Conservation (phyloP, 345 rosid species). For the Alliaria petiolata region DNA sequence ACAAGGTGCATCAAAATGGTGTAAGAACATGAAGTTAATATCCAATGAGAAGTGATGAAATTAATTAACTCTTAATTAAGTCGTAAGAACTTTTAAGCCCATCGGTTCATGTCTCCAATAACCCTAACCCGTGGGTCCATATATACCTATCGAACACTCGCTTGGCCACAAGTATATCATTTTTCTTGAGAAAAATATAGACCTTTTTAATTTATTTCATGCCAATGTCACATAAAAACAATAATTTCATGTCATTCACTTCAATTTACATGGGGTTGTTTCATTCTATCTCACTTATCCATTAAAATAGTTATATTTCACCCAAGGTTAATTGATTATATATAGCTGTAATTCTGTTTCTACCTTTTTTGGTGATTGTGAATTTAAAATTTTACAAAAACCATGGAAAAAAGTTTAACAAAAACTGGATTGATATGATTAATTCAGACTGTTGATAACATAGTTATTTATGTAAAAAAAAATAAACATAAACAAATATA, state of each 20-base stretch:
- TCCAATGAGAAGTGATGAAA: constrained; percentile 25
- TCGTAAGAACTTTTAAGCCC: constrained; percentile 36
- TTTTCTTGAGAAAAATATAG: not conserved
- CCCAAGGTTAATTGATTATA: not conserved
- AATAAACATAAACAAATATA: no score
- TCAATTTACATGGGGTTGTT: not conserved
- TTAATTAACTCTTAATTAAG: constrained; percentile 7
- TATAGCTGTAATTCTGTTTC: not conserved
- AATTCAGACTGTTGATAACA: no score
- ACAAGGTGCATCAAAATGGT: constrained; percentile 17
- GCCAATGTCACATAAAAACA: not conserved
- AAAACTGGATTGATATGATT: no score
- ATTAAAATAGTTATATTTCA: not conserved
- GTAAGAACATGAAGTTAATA: constrained; percentile 20
- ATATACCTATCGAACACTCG: constrained; percentile 6
- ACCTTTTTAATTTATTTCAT: not conserved
- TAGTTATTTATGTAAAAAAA: no score
- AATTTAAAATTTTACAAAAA: not conserved
- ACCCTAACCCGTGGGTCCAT: constrained; percentile 31
- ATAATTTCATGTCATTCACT: not conserved
- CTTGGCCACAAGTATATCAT: constrained; percentile 11
- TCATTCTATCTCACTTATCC: not conserved
- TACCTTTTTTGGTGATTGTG: not conserved
- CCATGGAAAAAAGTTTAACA: no score
- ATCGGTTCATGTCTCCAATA: constrained; percentile 32